Conservation (phyloP, 805 yeast genomes). For the Groenewaldozyma tartarivorans region DNA sequence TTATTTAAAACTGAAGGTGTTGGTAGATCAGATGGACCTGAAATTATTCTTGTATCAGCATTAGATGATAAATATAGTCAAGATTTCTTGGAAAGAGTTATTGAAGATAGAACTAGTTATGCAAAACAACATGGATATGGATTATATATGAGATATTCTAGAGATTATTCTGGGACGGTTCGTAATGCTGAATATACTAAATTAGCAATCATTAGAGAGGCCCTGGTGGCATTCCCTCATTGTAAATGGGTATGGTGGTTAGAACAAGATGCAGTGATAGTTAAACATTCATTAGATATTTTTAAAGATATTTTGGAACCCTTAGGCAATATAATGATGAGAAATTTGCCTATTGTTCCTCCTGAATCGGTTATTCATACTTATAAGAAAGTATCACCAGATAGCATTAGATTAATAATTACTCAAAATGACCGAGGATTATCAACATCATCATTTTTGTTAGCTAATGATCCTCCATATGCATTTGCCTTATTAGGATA, state of each 20-base stretch:
- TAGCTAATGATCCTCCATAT: constrained; percentile 53
- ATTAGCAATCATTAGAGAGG: constrained; percentile 61
- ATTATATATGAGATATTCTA: constrained; percentile 71
- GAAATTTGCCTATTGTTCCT: constrained; percentile 62
- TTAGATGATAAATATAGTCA: constrained; percentile 65
- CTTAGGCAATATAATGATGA: constrained; percentile 52
- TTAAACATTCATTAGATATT: constrained; percentile 57
- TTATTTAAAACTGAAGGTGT: not conserved
- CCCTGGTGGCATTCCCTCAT: constrained; percentile 83
- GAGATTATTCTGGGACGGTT: constrained; percentile 52
- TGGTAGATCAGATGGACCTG: constrained; percentile 16
- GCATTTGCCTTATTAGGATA: constrained; percentile 65
- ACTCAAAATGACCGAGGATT: constrained; percentile 62
- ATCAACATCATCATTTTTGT: constrained; percentile 60
- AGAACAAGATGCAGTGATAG: constrained; percentile 63
- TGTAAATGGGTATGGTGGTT: constrained; percentile 86
- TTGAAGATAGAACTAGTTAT: constrained; percentile 83
- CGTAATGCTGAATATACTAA: constrained; percentile 44
- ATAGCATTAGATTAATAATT: constrained; percentile 48
- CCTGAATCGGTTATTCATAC: constrained; percentile 36
- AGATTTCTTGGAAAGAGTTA: constrained; percentile 58
- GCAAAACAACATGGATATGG: constrained; percentile 78
- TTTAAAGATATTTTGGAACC: constrained; percentile 49
- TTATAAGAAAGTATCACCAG: constrained; percentile 49
- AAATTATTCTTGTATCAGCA: constrained; percentile 61